Evolutionary conservation across 768 basidiomycete species (phyloP).

Genomic region (Trametopsis cervina): DNA sequence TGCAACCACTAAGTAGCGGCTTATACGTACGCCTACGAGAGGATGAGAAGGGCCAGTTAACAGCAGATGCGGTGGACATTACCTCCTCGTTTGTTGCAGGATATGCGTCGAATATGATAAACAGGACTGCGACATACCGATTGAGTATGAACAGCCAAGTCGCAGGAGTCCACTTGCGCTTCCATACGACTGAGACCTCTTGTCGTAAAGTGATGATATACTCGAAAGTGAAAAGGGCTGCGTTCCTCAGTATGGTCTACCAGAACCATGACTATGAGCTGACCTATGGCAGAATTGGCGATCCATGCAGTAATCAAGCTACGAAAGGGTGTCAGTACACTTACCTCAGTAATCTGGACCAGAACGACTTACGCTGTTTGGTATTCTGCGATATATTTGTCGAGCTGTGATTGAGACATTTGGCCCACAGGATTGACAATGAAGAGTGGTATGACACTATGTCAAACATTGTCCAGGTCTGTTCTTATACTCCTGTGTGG

Average conservation of each 20-base stretch:
- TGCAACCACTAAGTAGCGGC: too few relatives aligned
- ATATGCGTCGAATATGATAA: not conserved
- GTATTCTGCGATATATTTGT: too few relatives aligned
- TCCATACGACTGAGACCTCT: constrained; percentile 13
- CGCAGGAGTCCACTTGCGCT: constrained; percentile 1
- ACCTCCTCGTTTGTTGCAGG: not conserved
- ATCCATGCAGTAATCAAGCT: not conserved
- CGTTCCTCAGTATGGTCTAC: not conserved
- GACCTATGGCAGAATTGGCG: not conserved
- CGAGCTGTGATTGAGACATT: too few relatives aligned
- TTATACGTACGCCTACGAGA: too few relatives aligned
- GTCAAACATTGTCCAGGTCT: too few relatives aligned
- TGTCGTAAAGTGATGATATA: constrained; percentile 14
- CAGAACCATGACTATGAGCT: not conserved
- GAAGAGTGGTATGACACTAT: too few relatives aligned
- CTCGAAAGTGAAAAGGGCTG: constrained; percentile 14
- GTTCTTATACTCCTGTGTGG: too few relatives aligned
- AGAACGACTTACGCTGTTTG: too few relatives aligned
- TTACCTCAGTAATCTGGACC: too few relatives aligned
- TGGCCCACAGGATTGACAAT: too few relatives aligned
- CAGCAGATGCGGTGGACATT: not conserved
- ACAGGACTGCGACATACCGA: constrained; percentile 5
- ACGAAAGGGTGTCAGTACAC: not conserved
- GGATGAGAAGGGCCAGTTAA: too few relatives aligned
- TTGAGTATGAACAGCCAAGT: constrained; percentile 13